Percentiles rank a stretch among this genome's conserved stretches.
These are phyloP conservation scores for Crithidia bombi DNA, from an alignment of 208 protist species.

Conservation along the genomic window DNA sequence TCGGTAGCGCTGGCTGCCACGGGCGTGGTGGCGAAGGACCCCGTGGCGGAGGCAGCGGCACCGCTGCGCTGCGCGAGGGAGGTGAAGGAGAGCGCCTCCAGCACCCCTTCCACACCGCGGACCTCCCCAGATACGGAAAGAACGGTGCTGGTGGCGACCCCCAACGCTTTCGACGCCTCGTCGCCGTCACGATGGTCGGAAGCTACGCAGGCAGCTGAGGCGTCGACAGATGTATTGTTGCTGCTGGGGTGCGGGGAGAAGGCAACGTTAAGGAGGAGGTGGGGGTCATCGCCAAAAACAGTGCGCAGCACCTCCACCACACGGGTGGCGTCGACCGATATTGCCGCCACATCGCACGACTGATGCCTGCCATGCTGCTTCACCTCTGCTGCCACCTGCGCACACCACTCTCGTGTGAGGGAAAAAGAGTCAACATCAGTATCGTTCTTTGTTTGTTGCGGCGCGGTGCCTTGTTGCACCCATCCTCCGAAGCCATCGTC, in stretches of 20 bases:
- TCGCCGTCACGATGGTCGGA: background rate
- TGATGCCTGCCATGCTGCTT: background rate
- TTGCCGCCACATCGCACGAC: background rate
- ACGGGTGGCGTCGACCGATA: background rate
- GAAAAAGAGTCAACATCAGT: background rate
- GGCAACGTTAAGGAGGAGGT: too few relatives aligned
- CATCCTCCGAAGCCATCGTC: slow-evolving; percentile 30
- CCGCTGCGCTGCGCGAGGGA: slow-evolving; percentile 17
- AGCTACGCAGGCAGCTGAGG: background rate
- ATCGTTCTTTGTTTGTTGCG: background rate
- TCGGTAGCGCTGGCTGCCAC: background rate
- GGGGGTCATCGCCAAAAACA: slow-evolving; percentile 22
- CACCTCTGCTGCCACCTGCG: background rate
- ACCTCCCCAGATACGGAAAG: background rate
- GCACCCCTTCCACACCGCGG: slow-evolving; percentile 13
- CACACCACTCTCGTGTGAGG: slow-evolving; percentile 23
- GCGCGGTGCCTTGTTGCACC: slow-evolving; percentile 17
- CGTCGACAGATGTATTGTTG: background rate
- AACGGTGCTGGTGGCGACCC: slow-evolving; percentile 5
- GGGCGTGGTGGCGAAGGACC: background rate
- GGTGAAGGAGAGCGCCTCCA: slow-evolving; percentile 33
- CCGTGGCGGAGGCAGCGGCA: background rate
- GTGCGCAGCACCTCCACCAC: slow-evolving; percentile 15
- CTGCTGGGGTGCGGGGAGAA: too few relatives aligned
- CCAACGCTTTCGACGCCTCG: background rate